Evolutionary conservation across 345 rosid genomes (phyloP), one percentile per base, ranked within the genome.

Genomic region (Cardamine resedifolia): DNA sequence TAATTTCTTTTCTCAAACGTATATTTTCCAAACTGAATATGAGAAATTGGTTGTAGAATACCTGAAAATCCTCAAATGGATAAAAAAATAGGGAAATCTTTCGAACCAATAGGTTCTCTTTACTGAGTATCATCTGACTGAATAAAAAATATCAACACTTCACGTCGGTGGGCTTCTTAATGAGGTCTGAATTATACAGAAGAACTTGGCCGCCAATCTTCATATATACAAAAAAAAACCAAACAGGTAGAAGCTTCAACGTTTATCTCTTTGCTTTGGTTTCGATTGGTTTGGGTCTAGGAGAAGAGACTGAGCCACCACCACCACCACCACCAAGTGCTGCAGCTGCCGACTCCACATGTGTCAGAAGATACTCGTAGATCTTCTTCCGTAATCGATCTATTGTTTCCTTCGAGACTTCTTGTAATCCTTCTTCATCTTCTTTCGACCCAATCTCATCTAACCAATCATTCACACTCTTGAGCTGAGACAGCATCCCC

Each of bases 401-500:
- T 0, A 87, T 71, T 1, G 89, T 89, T 80, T 90, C 96, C 7
- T 81, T 77, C 6, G 96, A 80, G 15, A 89, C 81, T 41, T 71
- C 75, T 21, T 86, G 86, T n/a, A 45, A 38, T 28, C 83, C 88
- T 38, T 20, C 84, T 67, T 79, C 92, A 34, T 81, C 90, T 10
- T 84, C 92, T 77, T 85, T 90, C 0, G 81, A 76, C 0, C 87
- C 88, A 24, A 91, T 88, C 81, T 86, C 87, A 6, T 88, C 97
- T 66, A 95, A 78, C 99, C 99, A 95, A 64, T 88, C 90, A 69
- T 91, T 91, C 70, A 95, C 96, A 63, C 90, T 91, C 88, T 95
- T 95, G 48, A 95, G 90, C 72, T 95, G 96, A 18, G 87, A 86
- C 74, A 95, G 68, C 91, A 95, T 95, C 66, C 96, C 99, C 0